Evolutionary conservation across 768 basidiomycete species (phyloP).

Genomic region (Leccinum arenicola): DNA sequence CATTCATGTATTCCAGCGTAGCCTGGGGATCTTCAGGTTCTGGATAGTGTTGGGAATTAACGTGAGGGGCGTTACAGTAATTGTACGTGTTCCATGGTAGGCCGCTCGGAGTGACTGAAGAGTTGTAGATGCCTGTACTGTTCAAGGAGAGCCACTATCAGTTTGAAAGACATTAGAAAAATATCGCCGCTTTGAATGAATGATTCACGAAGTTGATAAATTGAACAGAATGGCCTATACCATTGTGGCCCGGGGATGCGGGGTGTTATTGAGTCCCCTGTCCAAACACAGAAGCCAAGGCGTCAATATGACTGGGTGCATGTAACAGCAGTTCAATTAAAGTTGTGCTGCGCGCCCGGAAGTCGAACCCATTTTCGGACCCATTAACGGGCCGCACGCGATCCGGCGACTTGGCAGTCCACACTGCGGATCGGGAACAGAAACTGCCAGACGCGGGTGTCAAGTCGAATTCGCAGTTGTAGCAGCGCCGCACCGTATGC

Average conservation of each 20-base stretch:
- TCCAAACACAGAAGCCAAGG: neutral
- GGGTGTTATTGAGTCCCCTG: neutral
- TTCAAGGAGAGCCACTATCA: slow-evolving; percentile 9
- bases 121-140: slow-evolving; percentile 40
- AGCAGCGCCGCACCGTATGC: too few species aligned
- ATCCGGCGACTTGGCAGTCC: too few species aligned
- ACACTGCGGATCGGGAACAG: neutral
- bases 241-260: slow-evolving; percentile 11
- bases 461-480: too few species aligned
- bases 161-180: neutral
- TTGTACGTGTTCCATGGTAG: slow-evolving; percentile 52
- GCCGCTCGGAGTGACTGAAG: slow-evolving; percentile 39
- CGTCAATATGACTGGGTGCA: neutral
- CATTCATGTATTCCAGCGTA: slow-evolving; percentile 40
- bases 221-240: neutral
- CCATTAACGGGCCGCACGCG: too few species aligned
- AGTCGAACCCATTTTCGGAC: neutral
- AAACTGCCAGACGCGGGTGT: neutral
- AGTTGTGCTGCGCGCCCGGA: neutral
- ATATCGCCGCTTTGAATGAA: neutral
- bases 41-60: slow-evolving; percentile 39
- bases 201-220: neutral
- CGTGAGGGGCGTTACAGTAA: slow-evolving; percentile 51
- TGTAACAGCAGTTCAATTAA: neutral
- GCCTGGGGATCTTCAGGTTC: slow-evolving; percentile 28